Percentiles rank a stretch among this genome's conserved stretches.
Conservation (phyloP, 345 rosid species). For the Eucalyptus lansdowneana region DNA sequence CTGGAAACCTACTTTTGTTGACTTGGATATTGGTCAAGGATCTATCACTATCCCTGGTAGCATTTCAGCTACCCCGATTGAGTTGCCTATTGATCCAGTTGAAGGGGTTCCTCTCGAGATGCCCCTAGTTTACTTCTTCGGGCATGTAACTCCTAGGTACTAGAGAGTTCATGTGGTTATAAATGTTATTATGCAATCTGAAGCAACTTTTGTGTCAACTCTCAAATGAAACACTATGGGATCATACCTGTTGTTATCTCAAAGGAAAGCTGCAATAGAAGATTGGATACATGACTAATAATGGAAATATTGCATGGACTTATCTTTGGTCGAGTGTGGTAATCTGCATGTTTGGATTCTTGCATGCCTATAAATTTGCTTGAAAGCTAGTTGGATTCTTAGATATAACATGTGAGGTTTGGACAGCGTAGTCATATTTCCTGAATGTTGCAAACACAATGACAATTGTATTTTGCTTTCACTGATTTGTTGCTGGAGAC, state of each 20-base stretch:
- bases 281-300: not conserved
- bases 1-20: conserved; percentile 82
- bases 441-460: not conserved
- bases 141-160: conserved; percentile 74
- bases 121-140: conserved; percentile 80
- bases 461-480: not conserved
- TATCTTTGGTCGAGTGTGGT: not conserved
- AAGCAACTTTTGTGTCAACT: not conserved
- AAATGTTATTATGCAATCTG: not conserved
- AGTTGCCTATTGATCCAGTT: conserved; percentile 88
- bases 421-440: not conserved
- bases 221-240: not conserved
- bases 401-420: not conserved
- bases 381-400: not conserved
- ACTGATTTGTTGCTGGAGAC: not conserved
- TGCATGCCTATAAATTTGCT: not conserved
- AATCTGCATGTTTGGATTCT: not conserved
- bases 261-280: not conserved
- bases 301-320: not conserved
- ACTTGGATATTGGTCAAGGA: conserved; percentile 94
- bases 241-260: not conserved
- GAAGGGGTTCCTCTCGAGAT: conserved; percentile 91
- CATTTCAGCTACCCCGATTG: conserved; percentile 88
- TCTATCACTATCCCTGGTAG: conserved; percentile 74
- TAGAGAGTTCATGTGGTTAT: not conserved